These are phyloP conservation scores for barley (Hordeum vulgare) DNA, from an alignment of 176 grass and related monocot species.

Conservation along the genomic window DNA sequence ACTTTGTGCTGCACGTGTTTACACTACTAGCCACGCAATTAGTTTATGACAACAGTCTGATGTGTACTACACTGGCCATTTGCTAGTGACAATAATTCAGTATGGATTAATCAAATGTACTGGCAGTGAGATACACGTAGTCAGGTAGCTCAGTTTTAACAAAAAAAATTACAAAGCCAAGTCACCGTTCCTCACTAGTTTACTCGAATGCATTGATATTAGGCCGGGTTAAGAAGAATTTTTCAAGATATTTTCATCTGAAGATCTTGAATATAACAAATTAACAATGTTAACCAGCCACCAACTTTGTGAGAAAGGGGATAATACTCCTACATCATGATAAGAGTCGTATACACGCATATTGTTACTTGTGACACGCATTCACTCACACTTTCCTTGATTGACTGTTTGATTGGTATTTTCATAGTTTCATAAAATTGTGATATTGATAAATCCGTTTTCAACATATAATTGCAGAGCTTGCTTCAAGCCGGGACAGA, in stretches of 20 bases:
- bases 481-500: conserved; percentile 40
- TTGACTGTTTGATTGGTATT: background rate
- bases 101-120: background rate
- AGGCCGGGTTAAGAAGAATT: too few species aligned
- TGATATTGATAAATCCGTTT: background rate
- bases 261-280: too few species aligned
- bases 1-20: background rate
- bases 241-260: too few species aligned
- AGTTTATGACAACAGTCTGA: background rate
- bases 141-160: background rate
- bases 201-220: background rate
- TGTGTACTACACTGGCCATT: conserved; percentile 6
- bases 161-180: background rate
- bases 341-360: background rate
- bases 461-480: conserved; percentile 8
- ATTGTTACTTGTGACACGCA: background rate
- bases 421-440: background rate
- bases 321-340: too few species aligned
- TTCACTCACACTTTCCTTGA: background rate
- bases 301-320: too few species aligned
- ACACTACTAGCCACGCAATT: background rate
- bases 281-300: too few species aligned
- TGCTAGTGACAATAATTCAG: background rate
- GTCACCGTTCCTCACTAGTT: background rate
- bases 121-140: background rate